These are phyloP conservation scores for Jackrogersella multiformis DNA, from an alignment of 495 filamentous ascomycete genomes.

Conservation along the genomic window DNA sequence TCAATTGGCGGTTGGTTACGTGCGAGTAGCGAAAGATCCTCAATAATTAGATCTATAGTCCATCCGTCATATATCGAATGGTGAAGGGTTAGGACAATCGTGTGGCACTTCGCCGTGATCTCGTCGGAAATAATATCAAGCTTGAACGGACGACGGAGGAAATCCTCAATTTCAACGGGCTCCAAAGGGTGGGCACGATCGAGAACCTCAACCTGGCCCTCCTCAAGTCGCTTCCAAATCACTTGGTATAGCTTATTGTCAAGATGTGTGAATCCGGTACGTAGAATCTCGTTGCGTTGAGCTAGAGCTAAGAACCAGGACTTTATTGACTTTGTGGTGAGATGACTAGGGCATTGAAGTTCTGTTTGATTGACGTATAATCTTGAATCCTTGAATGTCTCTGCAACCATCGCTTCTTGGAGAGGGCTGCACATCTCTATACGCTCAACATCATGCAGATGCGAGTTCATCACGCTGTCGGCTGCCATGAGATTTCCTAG, in stretches of 20 bases:
- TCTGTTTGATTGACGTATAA: constrained; percentile 82
- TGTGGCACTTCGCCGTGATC: constrained; percentile 26
- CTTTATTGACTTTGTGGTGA: constrained; percentile 47
- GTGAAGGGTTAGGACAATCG: constrained; percentile 58
- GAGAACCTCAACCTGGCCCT: constrained; percentile 54
- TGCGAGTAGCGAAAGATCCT: constrained; percentile 64
- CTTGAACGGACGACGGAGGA: constrained; percentile 66
- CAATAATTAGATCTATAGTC: constrained; percentile 76
- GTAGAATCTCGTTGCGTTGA: constrained; percentile 69
- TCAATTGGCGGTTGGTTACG: constrained; percentile 28
- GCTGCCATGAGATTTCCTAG: constrained; percentile 6
- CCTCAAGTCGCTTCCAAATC: constrained; percentile 62
- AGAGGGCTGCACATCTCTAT: constrained; percentile 72
- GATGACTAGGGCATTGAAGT: constrained; percentile 56
- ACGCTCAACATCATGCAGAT: constrained; percentile 54
- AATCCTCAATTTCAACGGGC: constrained; percentile 39
- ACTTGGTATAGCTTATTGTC: constrained; percentile 66
- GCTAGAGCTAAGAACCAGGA: constrained; percentile 58
- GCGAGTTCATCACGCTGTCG: constrained; percentile 36
- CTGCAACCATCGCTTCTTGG: constrained; percentile 79
- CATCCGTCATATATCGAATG: constrained; percentile 87
- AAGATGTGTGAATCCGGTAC: constrained; percentile 71
- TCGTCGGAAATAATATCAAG: constrained; percentile 56
- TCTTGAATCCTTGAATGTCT: constrained; percentile 62
- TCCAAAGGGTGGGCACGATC: constrained; percentile 36